Percentiles rank a stretch among this genome's conserved stretches.
phyloP scores from a whole-genome alignment of 2,329 filamentous ascomycete genomes.

The Verticillium dahliae region DNA sequence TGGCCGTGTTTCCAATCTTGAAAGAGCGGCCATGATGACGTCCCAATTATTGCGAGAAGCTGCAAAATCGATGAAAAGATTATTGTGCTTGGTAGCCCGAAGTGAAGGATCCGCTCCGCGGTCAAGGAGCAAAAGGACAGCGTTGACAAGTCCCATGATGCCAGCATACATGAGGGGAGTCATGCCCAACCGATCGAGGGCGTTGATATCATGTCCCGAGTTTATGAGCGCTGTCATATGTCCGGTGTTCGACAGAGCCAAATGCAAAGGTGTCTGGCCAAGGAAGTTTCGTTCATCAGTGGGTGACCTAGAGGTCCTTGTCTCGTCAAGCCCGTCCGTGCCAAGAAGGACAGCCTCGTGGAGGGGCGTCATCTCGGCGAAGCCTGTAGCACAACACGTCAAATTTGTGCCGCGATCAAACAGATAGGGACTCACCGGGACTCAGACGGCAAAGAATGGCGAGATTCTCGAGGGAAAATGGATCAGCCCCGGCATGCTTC shows the following conservation, averaged over 20 bases:
- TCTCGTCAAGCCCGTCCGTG: neutral
- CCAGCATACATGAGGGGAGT: conserved; percentile 5
- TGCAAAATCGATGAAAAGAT: neutral
- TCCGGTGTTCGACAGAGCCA: no score
- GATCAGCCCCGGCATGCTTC: no score
- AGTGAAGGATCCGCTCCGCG: neutral
- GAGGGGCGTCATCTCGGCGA: neutral
- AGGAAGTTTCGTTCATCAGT: no score
- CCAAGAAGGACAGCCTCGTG: neutral
- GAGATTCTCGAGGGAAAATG: no score
- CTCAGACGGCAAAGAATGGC: no score
- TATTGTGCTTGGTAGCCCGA: neutral
- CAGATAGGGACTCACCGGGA: no score
- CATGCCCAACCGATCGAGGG: neutral
- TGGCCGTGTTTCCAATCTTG: neutral
- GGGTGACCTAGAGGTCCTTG: fast-evolving
- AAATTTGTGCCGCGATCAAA: no score
- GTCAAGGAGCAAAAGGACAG: neutral
- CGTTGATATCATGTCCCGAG: neutral
- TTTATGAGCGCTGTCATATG: neutral
- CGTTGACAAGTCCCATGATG: fast-evolving
- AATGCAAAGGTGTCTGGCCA: no score
- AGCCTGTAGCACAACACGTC: neutral
- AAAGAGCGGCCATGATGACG: neutral
- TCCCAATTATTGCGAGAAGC: neutral